Percentiles rank a stretch among this genome's conserved stretches.
These are phyloP conservation scores for Diaporthe humulicola DNA, from an alignment of 2,329 filamentous ascomycete genomes.

Conservation along the genomic window DNA sequence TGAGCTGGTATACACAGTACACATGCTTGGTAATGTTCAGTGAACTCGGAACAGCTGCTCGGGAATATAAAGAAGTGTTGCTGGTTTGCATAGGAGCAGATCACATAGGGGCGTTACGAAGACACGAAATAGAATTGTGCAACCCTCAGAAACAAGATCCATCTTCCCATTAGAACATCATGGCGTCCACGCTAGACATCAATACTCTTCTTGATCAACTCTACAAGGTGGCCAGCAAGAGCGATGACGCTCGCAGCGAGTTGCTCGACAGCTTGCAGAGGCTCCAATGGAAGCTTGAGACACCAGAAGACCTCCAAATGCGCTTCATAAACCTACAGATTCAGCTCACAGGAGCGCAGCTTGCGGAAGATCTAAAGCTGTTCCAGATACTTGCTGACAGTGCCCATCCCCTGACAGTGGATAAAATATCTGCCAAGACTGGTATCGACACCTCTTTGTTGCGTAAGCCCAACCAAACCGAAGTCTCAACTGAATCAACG, in stretches of 20 bases:
- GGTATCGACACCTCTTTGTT: background rate
- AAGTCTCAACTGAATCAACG: background rate
- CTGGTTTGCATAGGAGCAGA: background rate
- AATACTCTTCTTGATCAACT: background rate
- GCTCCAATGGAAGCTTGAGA: conserved; percentile 37
- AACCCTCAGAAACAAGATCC: background rate
- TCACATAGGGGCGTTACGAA: background rate
- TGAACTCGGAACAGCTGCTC: background rate
- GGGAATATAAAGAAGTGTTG: background rate
- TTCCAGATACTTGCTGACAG: conserved; percentile 1
- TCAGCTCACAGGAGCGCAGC: background rate
- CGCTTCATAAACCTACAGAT: conserved; percentile 24
- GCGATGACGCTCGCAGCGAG: background rate
- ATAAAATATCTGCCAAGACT: background rate
- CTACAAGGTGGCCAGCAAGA: background rate
- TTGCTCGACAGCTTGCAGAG: conserved; percentile 34
- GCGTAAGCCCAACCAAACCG: background rate
- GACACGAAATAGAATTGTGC: background rate
- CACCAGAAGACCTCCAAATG: conserved; percentile 33
- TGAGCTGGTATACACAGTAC: background rate
- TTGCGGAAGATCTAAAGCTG: conserved; percentile 2
- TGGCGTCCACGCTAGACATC: background rate
- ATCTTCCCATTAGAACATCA: background rate
- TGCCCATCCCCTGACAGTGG: background rate
- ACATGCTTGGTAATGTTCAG: no score